Evolutionary conservation across 257 asterid genomes (phyloP).

Genomic region (Fraxinus americana): DNA sequence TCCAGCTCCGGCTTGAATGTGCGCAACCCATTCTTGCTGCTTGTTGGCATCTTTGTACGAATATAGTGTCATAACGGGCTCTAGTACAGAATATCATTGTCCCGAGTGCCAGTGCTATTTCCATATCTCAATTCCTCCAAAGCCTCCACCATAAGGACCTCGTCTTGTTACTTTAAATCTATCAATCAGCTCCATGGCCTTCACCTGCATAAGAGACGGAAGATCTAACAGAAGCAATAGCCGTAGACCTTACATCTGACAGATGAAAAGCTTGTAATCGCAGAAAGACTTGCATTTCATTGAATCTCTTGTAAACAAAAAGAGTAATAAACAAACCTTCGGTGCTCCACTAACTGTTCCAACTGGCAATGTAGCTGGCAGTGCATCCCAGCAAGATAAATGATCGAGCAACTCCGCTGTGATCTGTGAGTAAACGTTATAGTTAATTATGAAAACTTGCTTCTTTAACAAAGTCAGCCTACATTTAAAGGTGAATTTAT

Average conservation of each 20-base stretch:
- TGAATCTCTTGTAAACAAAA: neutral
- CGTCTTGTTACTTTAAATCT: conserved; percentile 61
- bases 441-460: neutral
- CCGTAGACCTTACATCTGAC: neutral
- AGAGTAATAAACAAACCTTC: conserved; percentile 38
- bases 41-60: conserved; percentile 47
- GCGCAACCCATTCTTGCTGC: conserved; percentile 84
- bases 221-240: neutral
- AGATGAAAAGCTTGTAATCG: neutral
- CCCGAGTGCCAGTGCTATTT: conserved; percentile 74
- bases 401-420: conserved; percentile 85
- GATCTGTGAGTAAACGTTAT: conserved; percentile 46
- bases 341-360: conserved; percentile 99
- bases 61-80: neutral
- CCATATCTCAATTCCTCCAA: conserved; percentile 84
- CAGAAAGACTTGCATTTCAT: too few species aligned
- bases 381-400: conserved; percentile 87
- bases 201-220: conserved; percentile 48
- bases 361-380: conserved; percentile 83
- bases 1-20: conserved; percentile 88
- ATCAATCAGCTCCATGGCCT: conserved; percentile 89
- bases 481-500: neutral
- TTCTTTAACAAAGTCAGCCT: conserved; percentile 3
- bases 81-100: conserved; percentile 71
- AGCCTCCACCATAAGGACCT: conserved; percentile 95